Evolutionary conservation across 1,139 yeast genomes (phyloP).

Genomic region (Geotrichum phurueaensis): DNA sequence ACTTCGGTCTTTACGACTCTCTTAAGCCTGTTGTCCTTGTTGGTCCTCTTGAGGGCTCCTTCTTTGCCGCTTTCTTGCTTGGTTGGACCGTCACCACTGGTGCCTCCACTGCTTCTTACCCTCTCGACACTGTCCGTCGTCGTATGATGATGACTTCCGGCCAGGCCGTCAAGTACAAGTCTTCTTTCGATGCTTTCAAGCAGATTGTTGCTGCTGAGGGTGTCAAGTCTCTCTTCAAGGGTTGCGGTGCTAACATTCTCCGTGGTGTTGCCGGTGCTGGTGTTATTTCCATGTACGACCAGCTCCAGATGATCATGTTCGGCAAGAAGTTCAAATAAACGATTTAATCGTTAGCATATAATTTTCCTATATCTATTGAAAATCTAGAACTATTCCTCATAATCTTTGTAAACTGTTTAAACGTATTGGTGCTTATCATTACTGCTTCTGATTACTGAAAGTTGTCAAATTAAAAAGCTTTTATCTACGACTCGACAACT

Average conservation of each 20-base stretch:
- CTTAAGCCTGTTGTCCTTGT: slow-evolving; percentile 68
- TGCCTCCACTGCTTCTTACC: slow-evolving; percentile 76
- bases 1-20: slow-evolving; percentile 78
- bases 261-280: slow-evolving; percentile 89
- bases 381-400: neutral
- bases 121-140: slow-evolving; percentile 78
- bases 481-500: no score
- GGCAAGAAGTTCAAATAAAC: slow-evolving; percentile 62
- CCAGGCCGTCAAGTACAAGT: slow-evolving; percentile 69
- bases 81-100: slow-evolving; percentile 78
- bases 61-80: slow-evolving; percentile 67
- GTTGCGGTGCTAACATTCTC: slow-evolving; percentile 82
- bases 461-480: neutral
- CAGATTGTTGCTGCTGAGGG: slow-evolving; percentile 72
- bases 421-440: neutral
- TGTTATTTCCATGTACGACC: slow-evolving; percentile 75
- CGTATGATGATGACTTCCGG: slow-evolving; percentile 88
- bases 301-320: slow-evolving; percentile 64
- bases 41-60: slow-evolving; percentile 65
- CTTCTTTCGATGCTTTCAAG: slow-evolving; percentile 67
- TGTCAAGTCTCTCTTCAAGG: slow-evolving; percentile 67
- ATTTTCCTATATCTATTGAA: neutral
- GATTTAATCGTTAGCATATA: slow-evolving; percentile 1
- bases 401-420: neutral
- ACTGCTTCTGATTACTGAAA: neutral